Evolutionary conservation across 306 rosid genomes (phyloP).

Genomic region (Lathyrus tuberosus): DNA sequence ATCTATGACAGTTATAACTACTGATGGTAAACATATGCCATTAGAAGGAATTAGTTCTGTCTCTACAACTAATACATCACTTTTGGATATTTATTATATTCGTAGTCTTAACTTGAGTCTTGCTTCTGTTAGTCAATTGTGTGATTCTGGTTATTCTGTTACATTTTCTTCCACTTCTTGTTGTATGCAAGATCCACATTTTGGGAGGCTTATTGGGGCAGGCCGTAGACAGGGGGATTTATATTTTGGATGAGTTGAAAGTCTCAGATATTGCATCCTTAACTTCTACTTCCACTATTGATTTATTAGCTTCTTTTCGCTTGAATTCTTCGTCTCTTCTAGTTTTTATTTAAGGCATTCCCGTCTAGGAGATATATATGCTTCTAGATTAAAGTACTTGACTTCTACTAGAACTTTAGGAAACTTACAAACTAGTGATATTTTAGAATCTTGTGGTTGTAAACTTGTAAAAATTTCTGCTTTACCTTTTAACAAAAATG

Average conservation of each 20-base stretch:
- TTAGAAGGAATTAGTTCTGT: neutral
- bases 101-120: neutral
- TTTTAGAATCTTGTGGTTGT: neutral
- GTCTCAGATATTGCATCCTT: neutral
- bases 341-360: neutral
- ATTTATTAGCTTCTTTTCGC: neutral
- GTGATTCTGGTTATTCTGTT: no score
- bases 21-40: neutral
- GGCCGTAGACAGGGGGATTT: neutral
- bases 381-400: neutral
- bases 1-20: neutral
- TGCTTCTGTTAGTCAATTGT: no score
- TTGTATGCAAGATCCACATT: neutral
- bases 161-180: neutral
- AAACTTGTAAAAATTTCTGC: neutral
- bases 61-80: neutral
- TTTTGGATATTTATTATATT: no score
- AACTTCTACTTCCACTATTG: neutral
- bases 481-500: neutral
- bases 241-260: neutral
- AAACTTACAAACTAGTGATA: neutral
- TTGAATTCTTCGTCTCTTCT: neutral
- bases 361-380: neutral
- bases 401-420: neutral
- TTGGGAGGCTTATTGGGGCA: neutral